Conservation (phyloP, 176 grass and related monocot species). For the Triticum dicoccoides region DNA sequence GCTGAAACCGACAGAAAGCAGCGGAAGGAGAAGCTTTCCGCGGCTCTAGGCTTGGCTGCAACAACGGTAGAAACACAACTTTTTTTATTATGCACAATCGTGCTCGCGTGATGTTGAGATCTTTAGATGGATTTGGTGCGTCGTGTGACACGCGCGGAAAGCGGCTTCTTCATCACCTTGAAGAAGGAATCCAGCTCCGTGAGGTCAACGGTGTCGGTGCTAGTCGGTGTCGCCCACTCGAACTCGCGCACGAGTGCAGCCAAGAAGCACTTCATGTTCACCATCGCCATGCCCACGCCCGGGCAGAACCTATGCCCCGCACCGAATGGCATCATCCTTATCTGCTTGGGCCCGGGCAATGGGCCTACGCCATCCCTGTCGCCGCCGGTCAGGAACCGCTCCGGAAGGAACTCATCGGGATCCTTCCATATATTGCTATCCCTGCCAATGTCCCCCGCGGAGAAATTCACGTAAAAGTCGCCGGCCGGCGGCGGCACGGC, state of each 20-base stretch:
- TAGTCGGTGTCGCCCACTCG: neutral
- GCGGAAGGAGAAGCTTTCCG: no score
- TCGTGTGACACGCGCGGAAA: neutral
- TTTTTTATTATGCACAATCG: no score
- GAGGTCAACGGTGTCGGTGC: neutral
- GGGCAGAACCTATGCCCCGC: neutral
- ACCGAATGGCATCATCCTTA: neutral
- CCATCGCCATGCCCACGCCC: neutral
- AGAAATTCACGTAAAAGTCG: neutral
- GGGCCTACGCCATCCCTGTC: neutral
- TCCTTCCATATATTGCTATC: neutral
- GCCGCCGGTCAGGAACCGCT: constrained; percentile 52
- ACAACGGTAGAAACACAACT: no score
- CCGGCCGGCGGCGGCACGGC: neutral
- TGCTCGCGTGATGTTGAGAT: no score
- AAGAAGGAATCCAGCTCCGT: neutral
- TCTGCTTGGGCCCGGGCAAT: neutral
- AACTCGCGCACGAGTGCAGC: neutral
- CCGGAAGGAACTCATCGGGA: constrained; percentile 43
- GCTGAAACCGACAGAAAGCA: no score
- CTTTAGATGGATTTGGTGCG: neutral
- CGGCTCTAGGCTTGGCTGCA: no score
- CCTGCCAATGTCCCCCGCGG: neutral
- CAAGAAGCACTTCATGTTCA: constrained; percentile 5
- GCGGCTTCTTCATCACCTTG: neutral